These are phyloP conservation scores for Solanum lycopersicoides DNA, from an alignment of 257 asterid species.

Conservation along the genomic window DNA sequence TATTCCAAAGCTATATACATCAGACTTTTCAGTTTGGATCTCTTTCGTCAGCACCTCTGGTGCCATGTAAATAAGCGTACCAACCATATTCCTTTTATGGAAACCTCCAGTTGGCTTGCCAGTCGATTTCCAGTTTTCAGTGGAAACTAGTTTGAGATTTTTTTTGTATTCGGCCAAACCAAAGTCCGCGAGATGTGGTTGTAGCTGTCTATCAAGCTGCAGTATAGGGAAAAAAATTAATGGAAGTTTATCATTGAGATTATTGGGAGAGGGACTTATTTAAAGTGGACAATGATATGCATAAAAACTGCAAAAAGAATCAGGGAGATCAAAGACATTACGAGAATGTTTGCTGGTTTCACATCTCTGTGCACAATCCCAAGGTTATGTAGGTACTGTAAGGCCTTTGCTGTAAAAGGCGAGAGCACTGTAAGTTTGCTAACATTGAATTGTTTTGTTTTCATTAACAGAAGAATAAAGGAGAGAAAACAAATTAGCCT, in stretches of 20 bases:
- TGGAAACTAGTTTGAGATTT: slow-evolving; percentile 65
- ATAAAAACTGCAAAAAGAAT: background rate
- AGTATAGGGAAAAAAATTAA: slow-evolving; percentile 3
- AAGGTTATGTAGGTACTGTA: slow-evolving; percentile 77
- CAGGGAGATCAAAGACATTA: slow-evolving; percentile 33
- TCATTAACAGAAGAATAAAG: background rate
- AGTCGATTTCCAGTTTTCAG: slow-evolving; percentile 62
- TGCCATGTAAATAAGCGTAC: slow-evolving; percentile 96
- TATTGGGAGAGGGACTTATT: slow-evolving; percentile 2
- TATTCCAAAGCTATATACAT: slow-evolving; percentile 89
- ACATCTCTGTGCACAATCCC: slow-evolving; percentile 97
- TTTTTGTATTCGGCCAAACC: slow-evolving; percentile 80
- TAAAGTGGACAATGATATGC: background rate
- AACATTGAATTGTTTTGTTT: background rate
- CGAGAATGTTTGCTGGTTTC: slow-evolving; percentile 96
- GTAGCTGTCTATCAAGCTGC: slow-evolving; percentile 63
- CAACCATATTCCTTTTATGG: slow-evolving; percentile 92
- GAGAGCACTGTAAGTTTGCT: slow-evolving; percentile 10
- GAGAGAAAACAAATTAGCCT: background rate
- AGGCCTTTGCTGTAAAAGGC: slow-evolving; percentile 75
- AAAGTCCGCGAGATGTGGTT: slow-evolving; percentile 79
- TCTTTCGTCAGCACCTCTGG: slow-evolving; percentile 89
- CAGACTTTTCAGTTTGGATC: slow-evolving; percentile 86
- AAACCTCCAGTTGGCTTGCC: slow-evolving; percentile 99
- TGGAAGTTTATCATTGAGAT: background rate